Evolutionary conservation across 1,284 basidiomycete genomes (phyloP).

Genomic region (Leucoagaricus sp.): DNA sequence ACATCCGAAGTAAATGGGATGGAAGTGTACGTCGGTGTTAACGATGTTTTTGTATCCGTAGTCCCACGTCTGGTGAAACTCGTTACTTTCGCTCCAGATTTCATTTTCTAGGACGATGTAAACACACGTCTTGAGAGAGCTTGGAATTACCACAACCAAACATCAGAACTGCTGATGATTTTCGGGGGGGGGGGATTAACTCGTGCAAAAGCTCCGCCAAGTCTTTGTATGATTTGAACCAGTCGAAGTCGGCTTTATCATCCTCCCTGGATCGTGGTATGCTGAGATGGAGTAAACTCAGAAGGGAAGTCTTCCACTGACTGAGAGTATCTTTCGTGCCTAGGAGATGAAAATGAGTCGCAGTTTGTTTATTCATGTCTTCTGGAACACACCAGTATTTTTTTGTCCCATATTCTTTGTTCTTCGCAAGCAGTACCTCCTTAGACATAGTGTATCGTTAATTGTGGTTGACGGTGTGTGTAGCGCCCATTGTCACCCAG

Average conservation of each 20-base stretch:
- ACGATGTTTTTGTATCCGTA: conserved; percentile 85
- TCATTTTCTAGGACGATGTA: neutral
- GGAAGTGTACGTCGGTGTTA: conserved; percentile 74
- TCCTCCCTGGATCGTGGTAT: conserved; percentile 49
- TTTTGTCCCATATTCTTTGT: conserved; percentile 75
- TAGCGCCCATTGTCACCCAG: neutral
- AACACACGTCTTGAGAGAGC: conserved; percentile 70
- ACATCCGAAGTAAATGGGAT: neutral
- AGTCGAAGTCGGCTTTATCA: conserved; percentile 76
- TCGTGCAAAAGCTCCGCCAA: conserved; percentile 59
- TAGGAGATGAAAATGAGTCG: conserved; percentile 20
- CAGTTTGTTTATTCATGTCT: neutral
- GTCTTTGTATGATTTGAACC: conserved; percentile 80
- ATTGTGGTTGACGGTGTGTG: neutral
- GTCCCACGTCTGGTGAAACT: conserved; percentile 84
- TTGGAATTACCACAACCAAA: conserved; percentile 91
- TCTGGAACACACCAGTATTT: conserved; percentile 65
- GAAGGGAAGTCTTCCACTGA: conserved; percentile 32
- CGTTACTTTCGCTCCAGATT: neutral
- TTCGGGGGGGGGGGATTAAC: conserved; percentile 70
- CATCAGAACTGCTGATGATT: conserved; percentile 74
- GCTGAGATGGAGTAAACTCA: neutral
- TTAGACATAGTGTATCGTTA: neutral
- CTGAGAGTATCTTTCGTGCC: conserved; percentile 75
- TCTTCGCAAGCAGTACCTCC: conserved; percentile 55